Evolutionary conservation across 345 rosid species (phyloP).

Genomic region (Citrus australasica): DNA sequence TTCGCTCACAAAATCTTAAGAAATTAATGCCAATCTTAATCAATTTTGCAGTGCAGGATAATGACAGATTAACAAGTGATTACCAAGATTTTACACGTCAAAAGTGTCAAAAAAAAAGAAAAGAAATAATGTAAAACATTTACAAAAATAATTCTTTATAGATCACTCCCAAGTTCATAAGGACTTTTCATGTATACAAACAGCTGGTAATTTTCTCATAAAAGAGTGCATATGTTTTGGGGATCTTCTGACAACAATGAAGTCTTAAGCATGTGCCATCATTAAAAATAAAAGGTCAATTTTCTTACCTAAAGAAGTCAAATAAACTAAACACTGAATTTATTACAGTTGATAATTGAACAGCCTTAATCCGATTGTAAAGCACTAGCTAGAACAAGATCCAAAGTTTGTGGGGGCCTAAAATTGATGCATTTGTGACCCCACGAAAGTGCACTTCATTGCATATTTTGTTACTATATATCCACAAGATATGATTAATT

Average conservation of each 20-base stretch:
- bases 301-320: too few species aligned
- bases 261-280: neutral
- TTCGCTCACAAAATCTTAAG: neutral
- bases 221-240: neutral
- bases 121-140: neutral
- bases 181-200: neutral
- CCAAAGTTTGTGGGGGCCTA: constrained; percentile 13
- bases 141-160: too few species aligned
- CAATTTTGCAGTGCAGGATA: neutral
- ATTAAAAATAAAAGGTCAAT: too few species aligned
- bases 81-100: neutral
- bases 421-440: neutral
- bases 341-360: neutral
- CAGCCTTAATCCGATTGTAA: neutral
- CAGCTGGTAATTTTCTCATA: neutral
- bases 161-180: neutral
- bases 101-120: too few species aligned
- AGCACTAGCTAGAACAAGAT: constrained; percentile 1
- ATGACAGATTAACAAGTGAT: neutral
- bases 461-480: neutral
- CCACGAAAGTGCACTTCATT: neutral
- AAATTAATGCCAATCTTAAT: neutral
- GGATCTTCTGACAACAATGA: neutral
- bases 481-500: neutral
- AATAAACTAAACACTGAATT: too few species aligned